A percentile compares a stretch with the other conserved stretches of the same genome.
Conservation (phyloP, 768 basidiomycete species). For the Leccinum obscurum region DNA sequence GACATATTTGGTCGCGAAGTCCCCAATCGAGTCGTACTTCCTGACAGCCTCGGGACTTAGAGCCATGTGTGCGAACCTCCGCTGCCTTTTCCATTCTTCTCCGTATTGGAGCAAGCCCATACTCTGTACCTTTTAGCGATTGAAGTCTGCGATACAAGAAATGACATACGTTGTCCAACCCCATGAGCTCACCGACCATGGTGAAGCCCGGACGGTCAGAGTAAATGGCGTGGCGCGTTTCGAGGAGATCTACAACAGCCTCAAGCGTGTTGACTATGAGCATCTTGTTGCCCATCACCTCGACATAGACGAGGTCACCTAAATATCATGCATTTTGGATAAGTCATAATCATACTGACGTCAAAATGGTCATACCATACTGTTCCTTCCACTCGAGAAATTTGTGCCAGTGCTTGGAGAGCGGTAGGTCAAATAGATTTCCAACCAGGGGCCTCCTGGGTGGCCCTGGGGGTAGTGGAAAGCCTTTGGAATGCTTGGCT, state of each 20-base stretch:
- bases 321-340: neutral
- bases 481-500: slow-evolving; percentile 8
- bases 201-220: slow-evolving; percentile 36
- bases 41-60: slow-evolving; percentile 32
- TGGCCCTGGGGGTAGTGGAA: slow-evolving; percentile 9
- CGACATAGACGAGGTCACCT: slow-evolving; percentile 34
- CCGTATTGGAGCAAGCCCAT: slow-evolving; percentile 25
- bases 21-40: slow-evolving; percentile 34
- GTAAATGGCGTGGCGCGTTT: slow-evolving; percentile 28
- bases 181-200: slow-evolving; percentile 39
- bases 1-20: slow-evolving; percentile 25
- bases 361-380: slow-evolving; percentile 2
- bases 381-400: slow-evolving; percentile 12
- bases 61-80: slow-evolving; percentile 32
- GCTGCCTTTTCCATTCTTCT: slow-evolving; percentile 21
- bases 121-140: slow-evolving; percentile 14
- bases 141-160: neutral
- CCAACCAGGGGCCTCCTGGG: slow-evolving; percentile 1
- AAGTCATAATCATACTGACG: neutral
- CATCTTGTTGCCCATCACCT: slow-evolving; percentile 28
- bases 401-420: slow-evolving; percentile 7
- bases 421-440: slow-evolving; percentile 13
- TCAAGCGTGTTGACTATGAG: slow-evolving; percentile 33
- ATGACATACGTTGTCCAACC: slow-evolving; percentile 17
- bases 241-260: slow-evolving; percentile 31